Conservation (phyloP, 1,284 basidiomycete genomes). For the Exsudoporus floridanus region DNA sequence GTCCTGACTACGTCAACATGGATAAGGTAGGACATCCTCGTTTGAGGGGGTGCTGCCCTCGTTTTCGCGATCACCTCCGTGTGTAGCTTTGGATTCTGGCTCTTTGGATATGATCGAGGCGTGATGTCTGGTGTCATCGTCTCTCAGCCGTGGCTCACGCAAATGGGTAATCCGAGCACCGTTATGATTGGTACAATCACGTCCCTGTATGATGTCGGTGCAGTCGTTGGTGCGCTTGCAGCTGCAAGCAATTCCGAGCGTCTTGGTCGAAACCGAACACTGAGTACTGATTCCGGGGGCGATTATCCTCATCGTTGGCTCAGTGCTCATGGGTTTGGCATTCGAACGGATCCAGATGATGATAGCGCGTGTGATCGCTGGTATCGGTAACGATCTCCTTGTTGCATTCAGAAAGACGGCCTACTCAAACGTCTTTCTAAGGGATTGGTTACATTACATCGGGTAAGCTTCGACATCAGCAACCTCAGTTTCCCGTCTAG, state of each 20-base stretch:
- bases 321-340: conserved; percentile 15
- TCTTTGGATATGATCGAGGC: conserved; percentile 22
- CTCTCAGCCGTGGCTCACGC: conserved; percentile 17
- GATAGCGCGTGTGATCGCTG: conserved; percentile 14
- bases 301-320: conserved; percentile 10
- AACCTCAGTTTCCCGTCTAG: background rate
- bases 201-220: conserved; percentile 17
- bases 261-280: conserved; percentile 15
- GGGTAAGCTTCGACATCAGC: background rate
- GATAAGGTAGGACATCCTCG: conserved; percentile 14
- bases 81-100: conserved; percentile 19
- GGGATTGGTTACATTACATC: conserved; percentile 21
- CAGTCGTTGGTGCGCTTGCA: conserved; percentile 13
- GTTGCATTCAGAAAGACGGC: background rate
- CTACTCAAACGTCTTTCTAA: background rate
- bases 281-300: conserved; percentile 15
- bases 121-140: conserved; percentile 19
- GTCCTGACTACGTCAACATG: conserved; percentile 5
- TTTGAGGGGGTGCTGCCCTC: conserved; percentile 14
- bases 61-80: conserved; percentile 20
- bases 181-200: conserved; percentile 24
- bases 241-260: conserved; percentile 17
- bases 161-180: conserved; percentile 19
- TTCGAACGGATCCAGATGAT: conserved; percentile 19
- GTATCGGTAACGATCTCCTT: conserved; percentile 6